These are phyloP conservation scores for Diaporthe velutina DNA, from an alignment of 2,329 filamentous ascomycete species.

Conservation along the genomic window DNA sequence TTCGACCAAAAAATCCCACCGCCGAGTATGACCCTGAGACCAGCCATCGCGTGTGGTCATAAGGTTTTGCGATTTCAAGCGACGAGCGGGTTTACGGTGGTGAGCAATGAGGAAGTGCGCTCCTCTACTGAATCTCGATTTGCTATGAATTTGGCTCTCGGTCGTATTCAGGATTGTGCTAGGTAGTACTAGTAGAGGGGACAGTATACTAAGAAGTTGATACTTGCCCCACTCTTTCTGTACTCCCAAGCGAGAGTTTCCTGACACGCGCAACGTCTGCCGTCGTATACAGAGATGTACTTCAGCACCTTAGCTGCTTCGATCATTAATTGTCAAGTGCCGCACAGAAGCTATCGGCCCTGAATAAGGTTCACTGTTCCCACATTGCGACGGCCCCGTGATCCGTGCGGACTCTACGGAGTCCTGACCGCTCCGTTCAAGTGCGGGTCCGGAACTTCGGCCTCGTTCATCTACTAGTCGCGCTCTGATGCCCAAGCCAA, in stretches of 20 bases:
- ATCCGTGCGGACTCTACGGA: neutral
- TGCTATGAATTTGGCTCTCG: neutral
- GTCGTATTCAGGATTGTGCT: too few species aligned
- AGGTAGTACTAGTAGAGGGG: too few species aligned
- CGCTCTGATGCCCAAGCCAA: neutral
- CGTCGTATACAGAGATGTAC: neutral
- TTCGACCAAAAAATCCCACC: slow-evolving; percentile 8
- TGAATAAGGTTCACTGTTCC: neutral
- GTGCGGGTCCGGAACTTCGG: neutral
- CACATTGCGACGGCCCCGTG: neutral
- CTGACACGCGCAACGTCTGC: slow-evolving; percentile 2
- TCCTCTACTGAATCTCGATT: neutral
- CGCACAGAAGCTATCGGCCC: neutral
- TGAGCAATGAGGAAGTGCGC: neutral
- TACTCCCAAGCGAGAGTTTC: slow-evolving; percentile 3
- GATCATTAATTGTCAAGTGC: neutral
- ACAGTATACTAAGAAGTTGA: neutral
- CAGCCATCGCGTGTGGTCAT: neutral
- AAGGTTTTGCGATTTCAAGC: neutral
- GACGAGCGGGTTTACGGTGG: neutral
- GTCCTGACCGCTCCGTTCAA: neutral
- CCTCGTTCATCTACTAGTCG: neutral
- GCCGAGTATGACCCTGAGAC: slow-evolving; percentile 8
- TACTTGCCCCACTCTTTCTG: neutral
- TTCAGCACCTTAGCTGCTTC: neutral